Base-by-base conservation (phyloP, 345 rosid genomes). In the Erysimum cheiranthoides region DNA sequence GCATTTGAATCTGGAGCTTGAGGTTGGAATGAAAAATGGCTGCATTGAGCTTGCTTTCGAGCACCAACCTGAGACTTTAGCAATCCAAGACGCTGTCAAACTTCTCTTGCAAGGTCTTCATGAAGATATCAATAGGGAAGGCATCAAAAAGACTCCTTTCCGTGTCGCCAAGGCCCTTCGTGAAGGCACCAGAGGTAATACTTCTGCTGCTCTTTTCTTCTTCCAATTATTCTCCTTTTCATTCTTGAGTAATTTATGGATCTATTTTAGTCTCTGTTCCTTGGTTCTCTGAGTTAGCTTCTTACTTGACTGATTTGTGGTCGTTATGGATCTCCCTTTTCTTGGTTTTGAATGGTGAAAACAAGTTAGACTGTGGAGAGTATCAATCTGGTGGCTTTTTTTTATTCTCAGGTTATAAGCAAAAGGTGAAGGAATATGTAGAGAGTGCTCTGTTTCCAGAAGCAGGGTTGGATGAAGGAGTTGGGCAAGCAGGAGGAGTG, bases 121-220 rank as follows among this genome's bases (percentile, higher is more conserved):
- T 38, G 97, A 96, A 56, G 93, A 96, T 85, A 18, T 89, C 73
- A 74, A 85, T 58, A 85, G 99, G 47, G 96, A 93, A 81, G 99
- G 99, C 39, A 77, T 96, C 68, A 89, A 77, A 70, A 96, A 85
- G 82, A 96, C 99, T 61, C 97, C 99, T 51, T 77, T 87, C 72
- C 97, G 99, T 38, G 98, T 96, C 38, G 98, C 99, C 53, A 93
- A 91, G 80, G 96, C 99, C 7, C 86, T 96, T 70, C 84, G 88
- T 4, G 88, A 88, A 74, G 97, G 89, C 51, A 96, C 96, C 65
- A 84, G 73, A 91, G 98, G 99, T 96, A 60, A 53, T 34, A 11
- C 11, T 25, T 61, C 2, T 61, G 1, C 13, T 31, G 10, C 38
- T 7, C 8, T 8, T 31, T 28, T 30, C 46, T 21, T 21, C 25